Conservation (phyloP, 495 filamentous ascomycete genomes). For the Trichoderma gamsii region DNA sequence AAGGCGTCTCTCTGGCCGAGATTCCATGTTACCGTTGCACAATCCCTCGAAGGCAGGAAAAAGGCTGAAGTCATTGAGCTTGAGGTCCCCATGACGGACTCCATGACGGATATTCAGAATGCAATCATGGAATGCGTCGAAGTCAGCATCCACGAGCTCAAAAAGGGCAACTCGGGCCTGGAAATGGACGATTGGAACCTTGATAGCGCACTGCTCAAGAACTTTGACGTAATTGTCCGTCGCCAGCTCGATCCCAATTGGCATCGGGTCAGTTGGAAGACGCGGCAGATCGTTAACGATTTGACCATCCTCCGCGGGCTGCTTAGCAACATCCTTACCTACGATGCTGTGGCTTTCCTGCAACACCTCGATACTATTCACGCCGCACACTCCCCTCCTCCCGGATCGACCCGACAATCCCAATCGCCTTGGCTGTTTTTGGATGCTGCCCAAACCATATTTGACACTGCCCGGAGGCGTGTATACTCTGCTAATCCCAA, state of each 20-base stretch:
- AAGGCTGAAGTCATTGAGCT: constrained; percentile 96
- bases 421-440: constrained; percentile 96
- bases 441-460: constrained; percentile 90
- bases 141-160: constrained; percentile 83
- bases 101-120: constrained; percentile 88
- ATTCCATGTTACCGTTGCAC: constrained; percentile 86
- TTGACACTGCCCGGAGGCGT: constrained; percentile 79
- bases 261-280: constrained; percentile 94
- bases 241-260: constrained; percentile 93
- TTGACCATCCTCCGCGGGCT: constrained; percentile 79
- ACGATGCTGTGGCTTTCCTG: constrained; percentile 87
- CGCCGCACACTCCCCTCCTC: constrained; percentile 79
- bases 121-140: constrained; percentile 96
- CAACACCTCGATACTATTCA: constrained; percentile 92
- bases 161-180: constrained; percentile 78
- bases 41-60: constrained; percentile 81
- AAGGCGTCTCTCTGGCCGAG: constrained; percentile 88
- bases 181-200: constrained; percentile 98
- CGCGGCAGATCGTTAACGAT: constrained; percentile 87
- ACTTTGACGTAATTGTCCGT: constrained; percentile 82
- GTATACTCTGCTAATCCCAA: constrained; percentile 62
- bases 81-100: constrained; percentile 92
- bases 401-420: constrained; percentile 78
- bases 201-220: constrained; percentile 87
- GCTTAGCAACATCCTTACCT: constrained; percentile 75